Percentiles rank a stretch among this genome's conserved stretches.
Conservation (phyloP, 768 basidiomycete species). For the Hypholoma fasciculare region DNA sequence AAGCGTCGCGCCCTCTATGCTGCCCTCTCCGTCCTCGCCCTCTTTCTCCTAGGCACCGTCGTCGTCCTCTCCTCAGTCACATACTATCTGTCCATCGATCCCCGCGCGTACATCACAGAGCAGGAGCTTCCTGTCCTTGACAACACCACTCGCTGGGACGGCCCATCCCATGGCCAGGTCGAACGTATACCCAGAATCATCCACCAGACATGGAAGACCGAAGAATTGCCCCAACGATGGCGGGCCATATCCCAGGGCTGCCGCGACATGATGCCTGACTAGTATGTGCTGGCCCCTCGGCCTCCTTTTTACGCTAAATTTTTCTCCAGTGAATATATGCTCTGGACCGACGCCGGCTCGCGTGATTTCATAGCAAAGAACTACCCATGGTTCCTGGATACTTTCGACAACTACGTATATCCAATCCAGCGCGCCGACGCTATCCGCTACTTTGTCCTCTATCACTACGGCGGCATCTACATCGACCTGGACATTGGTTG, state of each 20-base stretch:
- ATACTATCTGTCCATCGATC: conserved; percentile 83
- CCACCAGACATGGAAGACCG: conserved; percentile 98
- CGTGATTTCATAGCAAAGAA: conserved; percentile 86
- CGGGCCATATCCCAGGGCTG: conserved; percentile 78
- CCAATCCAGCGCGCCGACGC: conserved; percentile 94
- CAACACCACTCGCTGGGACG: conserved; percentile 62
- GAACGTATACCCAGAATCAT: conserved; percentile 90
- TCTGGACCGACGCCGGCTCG: conserved; percentile 94
- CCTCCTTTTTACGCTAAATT: conserved; percentile 7
- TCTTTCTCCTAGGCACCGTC: conserved; percentile 86
- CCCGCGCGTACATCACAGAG: conserved; percentile 78
- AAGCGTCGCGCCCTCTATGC: conserved; percentile 44
- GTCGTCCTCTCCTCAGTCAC: conserved; percentile 90
- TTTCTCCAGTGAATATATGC: conserved; percentile 80
- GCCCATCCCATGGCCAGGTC: conserved; percentile 55
- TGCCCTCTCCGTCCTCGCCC: conserved; percentile 55
- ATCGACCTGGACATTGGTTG: conserved; percentile 98
- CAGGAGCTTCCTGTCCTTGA: conserved; percentile 63
- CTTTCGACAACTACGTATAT: conserved; percentile 90
- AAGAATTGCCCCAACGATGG: conserved; percentile 83
- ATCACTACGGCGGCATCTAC: conserved; percentile 95
- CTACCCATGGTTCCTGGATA: conserved; percentile 93
- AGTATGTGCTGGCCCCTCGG: conserved; percentile 56
- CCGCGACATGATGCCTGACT: conserved; percentile 92
- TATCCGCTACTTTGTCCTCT: conserved; percentile 96